Evolutionary conservation across 1,139 yeast species (phyloP), one percentile per base, ranked within the genome.

Genomic region (Yamadazyma atlantica): DNA sequence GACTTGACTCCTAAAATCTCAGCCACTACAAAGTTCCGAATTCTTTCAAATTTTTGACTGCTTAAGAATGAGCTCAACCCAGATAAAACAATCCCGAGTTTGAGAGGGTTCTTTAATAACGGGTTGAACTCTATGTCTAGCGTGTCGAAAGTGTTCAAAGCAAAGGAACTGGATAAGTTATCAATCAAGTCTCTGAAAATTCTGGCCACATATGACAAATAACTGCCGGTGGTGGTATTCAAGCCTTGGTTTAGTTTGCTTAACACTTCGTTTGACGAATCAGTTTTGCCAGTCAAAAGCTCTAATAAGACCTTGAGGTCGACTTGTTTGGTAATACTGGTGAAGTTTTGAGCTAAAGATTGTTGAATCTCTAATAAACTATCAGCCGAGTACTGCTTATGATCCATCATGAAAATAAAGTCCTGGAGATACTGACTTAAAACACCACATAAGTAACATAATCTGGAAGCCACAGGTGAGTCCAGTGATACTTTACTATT

Each of bases 21-120:
- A 1, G 90, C 79, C 9, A 81, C 78, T n/a, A 77, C 64, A 43
- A 69, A 69, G 45, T 80, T 83, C 43, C 88, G 72, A n/a, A 77
- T 48, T 43, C 81, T 68, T 18, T 74, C 82, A 38, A 74, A 65
- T 2, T 59, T 46, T 2, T 67, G 51, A 9, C 46, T 41, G 0
- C 61, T 42, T 40, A 72, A 66, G 13, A 66, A 64, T 2, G 66
- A 51, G n/a, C 30, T 34, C 4, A 68, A 48, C 6, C 73, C 60
- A 2, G 62, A 53, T 1, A 78, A 45, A 6, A 78, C 38, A 0
- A 70, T 57, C 1, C 70, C 62, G 16, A 73, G 55, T 40, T 60
- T 57, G 17, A 75, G 44, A 1, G 78, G 73, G 2, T 46, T 50
- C 36, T 53, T 64, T 21, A 51, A 54, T 37, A 64, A 46, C 46